Evolutionary conservation across 768 basidiomycete species (phyloP).

Genomic region (Roridomyces roridus): DNA sequence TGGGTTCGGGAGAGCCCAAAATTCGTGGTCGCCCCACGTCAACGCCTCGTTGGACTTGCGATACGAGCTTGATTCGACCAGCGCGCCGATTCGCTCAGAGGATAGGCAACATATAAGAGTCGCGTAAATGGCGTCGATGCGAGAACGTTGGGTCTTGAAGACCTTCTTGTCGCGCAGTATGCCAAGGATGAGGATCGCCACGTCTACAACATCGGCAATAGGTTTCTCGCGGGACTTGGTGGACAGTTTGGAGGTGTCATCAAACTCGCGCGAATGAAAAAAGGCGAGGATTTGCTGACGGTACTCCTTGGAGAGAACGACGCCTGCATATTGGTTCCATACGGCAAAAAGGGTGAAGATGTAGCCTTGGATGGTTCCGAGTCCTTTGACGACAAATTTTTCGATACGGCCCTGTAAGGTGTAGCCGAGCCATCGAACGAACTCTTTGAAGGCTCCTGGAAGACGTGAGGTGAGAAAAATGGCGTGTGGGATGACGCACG

Average conservation of each 20-base stretch:
- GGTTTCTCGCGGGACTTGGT: background rate
- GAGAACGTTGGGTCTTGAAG: background rate
- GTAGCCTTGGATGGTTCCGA: slow-evolving; percentile 4
- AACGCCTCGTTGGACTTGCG: background rate
- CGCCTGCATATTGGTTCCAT: background rate
- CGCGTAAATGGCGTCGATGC: background rate
- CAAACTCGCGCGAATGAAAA: background rate
- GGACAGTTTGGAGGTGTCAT: background rate
- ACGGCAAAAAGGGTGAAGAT: background rate
- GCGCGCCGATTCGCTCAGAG: background rate
- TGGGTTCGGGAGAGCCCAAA: background rate
- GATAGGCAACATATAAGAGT: background rate
- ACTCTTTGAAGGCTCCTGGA: background rate
- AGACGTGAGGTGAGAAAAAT: background rate
- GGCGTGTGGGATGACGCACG: background rate
- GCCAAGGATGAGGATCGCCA: background rate
- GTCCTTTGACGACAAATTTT: background rate
- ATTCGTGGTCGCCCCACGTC: background rate
- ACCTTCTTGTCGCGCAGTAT: background rate
- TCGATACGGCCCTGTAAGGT: background rate
- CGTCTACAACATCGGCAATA: background rate
- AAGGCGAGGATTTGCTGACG: background rate
- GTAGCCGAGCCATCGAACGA: background rate
- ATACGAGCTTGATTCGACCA: background rate
- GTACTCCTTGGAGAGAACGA: background rate